Conservation (phyloP, 2,329 filamentous ascomycete species). For the Cryphonectria japonica region DNA sequence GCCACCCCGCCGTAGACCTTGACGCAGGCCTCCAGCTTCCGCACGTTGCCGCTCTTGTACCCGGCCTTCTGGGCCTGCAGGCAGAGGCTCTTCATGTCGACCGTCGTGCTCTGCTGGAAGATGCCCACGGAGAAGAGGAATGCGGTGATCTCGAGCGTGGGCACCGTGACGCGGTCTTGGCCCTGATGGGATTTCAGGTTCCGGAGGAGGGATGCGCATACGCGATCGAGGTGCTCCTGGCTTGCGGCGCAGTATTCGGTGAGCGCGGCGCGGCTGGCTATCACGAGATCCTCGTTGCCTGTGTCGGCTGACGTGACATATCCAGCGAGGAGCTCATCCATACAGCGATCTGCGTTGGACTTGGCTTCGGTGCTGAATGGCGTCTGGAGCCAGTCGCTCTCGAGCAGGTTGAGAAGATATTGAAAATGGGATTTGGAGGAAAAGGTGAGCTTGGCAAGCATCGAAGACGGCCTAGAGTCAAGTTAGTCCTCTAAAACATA, state of each 20-base stretch:
- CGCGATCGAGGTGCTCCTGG: slow-evolving; percentile 44
- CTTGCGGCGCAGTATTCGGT: slow-evolving; percentile 55
- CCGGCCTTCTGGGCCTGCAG: slow-evolving; percentile 75
- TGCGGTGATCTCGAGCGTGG: slow-evolving; percentile 74
- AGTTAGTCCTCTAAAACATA: slow-evolving; percentile 7
- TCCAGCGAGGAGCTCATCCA: slow-evolving; percentile 64
- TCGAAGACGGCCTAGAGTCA: slow-evolving; percentile 39
- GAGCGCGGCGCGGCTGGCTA: slow-evolving; percentile 69
- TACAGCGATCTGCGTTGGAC: slow-evolving; percentile 44
- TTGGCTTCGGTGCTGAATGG: slow-evolving; percentile 42
- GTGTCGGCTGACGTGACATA: slow-evolving; percentile 74
- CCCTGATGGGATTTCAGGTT: slow-evolving; percentile 58
- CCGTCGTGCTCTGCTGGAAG: slow-evolving; percentile 45
- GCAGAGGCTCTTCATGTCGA: slow-evolving; percentile 64
- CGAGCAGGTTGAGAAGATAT: slow-evolving; percentile 54
- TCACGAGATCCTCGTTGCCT: slow-evolving; percentile 76
- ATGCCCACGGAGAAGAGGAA: slow-evolving; percentile 72
- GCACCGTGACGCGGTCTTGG: slow-evolving; percentile 73
- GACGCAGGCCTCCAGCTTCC: slow-evolving; percentile 79
- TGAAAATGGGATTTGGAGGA: slow-evolving; percentile 66
- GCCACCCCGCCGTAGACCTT: slow-evolving; percentile 77
- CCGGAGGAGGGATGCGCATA: slow-evolving; percentile 55
- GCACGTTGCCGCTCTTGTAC: slow-evolving; percentile 80
- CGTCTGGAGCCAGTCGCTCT: slow-evolving; percentile 41
- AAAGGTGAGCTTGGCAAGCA: slow-evolving; percentile 48